Conservation (phyloP, 257 asterid species). For the Solanum paucissectum region DNA sequence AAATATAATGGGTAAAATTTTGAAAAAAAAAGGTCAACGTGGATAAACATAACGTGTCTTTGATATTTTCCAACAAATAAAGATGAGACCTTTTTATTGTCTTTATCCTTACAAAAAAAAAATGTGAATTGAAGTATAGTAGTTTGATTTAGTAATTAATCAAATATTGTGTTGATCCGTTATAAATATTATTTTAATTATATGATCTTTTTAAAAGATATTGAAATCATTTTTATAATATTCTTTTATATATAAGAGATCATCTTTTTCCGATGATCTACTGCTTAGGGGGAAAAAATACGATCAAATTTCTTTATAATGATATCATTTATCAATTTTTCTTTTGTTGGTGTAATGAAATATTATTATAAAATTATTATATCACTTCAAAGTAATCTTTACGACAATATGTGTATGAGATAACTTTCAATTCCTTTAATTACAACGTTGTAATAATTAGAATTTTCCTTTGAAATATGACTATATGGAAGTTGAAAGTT, state of each 20-base stretch:
- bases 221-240: not conserved
- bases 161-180: not conserved
- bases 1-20: not conserved
- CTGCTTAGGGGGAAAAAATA: not conserved
- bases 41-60: not conserved
- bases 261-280: no score
- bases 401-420: not conserved
- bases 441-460: not conserved
- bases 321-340: fast-evolving
- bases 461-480: not conserved
- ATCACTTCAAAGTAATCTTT: not conserved
- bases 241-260: no score
- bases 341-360: not conserved
- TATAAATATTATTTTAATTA: no score
- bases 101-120: not conserved
- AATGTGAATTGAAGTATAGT: not conserved
- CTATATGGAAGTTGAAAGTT: not conserved
- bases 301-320: not conserved
- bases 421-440: not conserved
- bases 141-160: not conserved
- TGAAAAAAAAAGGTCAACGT: not conserved
- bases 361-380: not conserved
- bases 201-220: not conserved
- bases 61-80: not conserved
- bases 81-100: not conserved